Evolutionary conservation across 176 grass and related monocot genomes (phyloP).

Genomic region (Elymus sibiricus): DNA sequence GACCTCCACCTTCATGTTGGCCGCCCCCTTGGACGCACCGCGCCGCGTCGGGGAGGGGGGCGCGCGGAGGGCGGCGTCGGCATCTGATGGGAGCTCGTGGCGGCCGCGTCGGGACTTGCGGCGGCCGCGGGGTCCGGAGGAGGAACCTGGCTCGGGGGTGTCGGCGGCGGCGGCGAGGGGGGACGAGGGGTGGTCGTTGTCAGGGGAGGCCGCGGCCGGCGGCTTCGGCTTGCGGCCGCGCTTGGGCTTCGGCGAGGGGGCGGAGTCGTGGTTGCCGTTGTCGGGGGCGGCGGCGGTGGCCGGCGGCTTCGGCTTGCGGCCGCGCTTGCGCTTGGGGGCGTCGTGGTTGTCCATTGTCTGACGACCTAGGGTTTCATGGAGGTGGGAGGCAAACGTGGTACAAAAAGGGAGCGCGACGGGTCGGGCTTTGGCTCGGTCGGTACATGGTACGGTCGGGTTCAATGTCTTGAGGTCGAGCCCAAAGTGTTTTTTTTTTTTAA

Average conservation of each 20-base stretch:
- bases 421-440: background rate
- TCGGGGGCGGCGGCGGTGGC: background rate
- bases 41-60: conserved; percentile 28
- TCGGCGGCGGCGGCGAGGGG: conserved; percentile 26
- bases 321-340: conserved; percentile 47
- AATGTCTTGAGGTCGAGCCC: background rate
- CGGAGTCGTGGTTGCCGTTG: background rate
- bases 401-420: background rate
- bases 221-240: conserved; percentile 42
- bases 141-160: conserved; percentile 15
- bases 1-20: conserved; percentile 21
- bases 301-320: conserved; percentile 36
- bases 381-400: background rate
- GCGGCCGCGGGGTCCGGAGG: background rate
- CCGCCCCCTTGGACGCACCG: conserved; percentile 18
- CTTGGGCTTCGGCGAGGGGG: conserved; percentile 44
- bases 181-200: conserved; percentile 19
- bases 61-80: background rate
- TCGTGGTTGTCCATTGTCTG: conserved; percentile 48
- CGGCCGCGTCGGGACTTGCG: conserved; percentile 28
- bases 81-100: conserved; percentile 37
- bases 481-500: background rate
- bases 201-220: background rate
- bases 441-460: background rate
- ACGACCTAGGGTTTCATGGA: conserved; percentile 47